Base-by-base conservation (phyloP, 371 early-diverging fungal species). In the Cokeromyces recurvatus region DNA sequence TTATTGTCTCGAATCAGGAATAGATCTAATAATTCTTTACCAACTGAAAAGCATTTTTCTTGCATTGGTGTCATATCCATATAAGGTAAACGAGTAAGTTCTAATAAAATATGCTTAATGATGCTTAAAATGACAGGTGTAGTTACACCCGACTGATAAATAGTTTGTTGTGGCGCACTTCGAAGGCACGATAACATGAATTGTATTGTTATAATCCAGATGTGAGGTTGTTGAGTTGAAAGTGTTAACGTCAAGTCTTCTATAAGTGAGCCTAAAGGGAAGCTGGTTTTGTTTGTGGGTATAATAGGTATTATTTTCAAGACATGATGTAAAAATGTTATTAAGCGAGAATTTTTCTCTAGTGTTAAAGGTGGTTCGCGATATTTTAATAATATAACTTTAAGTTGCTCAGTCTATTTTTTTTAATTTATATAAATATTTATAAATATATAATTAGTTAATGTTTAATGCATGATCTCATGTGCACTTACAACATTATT, bases 361-460 rank as follows among this genome's bases (percentile, higher is more conserved):
- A 67, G 36, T 10, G 68, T 65, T 16, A 74, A 21, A 7, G 74
- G 74, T 32, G 70, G 60, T 40, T 69, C 74, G 39, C 68, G 55
- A 44, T 67, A 70, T 39, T 65, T 74, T 10, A 61, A 45, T 41
- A 74, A 52, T 17, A 74, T 57, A 9, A 54, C 53, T 55, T 67
- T 67, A 1, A 74, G 51, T 37, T 64, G 74, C 15, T 74, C 74
- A 17, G 57, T 48, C 74, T 74, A 52, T n/a, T n/a, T n/a, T n/a
- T n/a, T n/a, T n/a, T n/a, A n/a, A n/a, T n/a, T n/a, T n/a, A n/a
- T n/a, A n/a, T n/a, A n/a, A n/a, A n/a, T n/a, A n/a, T n/a, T n/a
- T n/a, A n/a, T n/a, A n/a, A n/a, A n/a, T n/a, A n/a, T n/a, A n/a
- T n/a, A n/a, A n/a, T n/a, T n/a, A n/a, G n/a, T n/a, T n/a, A n/a